Evolutionary conservation across 768 basidiomycete genomes (phyloP).

Genomic region (Termitomyces sp.): DNA sequence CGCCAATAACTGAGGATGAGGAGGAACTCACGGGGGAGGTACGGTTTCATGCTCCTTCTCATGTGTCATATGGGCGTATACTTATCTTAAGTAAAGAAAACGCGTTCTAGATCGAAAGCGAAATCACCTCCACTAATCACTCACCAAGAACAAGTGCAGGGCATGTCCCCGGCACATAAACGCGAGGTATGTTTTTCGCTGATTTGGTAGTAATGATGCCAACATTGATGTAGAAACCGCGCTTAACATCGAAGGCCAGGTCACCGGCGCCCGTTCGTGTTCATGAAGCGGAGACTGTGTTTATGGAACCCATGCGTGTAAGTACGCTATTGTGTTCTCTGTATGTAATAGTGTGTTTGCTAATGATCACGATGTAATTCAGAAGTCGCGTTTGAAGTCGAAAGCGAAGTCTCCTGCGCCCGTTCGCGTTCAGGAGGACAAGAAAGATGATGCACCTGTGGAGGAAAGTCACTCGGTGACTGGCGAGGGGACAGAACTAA

Average conservation of each 20-base stretch:
- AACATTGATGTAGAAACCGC: background rate
- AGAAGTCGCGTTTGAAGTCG: background rate
- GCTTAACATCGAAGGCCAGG: background rate
- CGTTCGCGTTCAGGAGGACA: background rate
- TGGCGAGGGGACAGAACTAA: background rate
- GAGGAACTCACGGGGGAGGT: background rate
- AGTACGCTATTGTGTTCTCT: background rate
- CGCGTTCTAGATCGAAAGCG: background rate
- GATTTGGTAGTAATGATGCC: background rate
- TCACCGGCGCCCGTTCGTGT: background rate
- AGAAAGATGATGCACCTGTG: background rate
- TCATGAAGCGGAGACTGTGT: background rate
- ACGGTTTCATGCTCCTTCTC: background rate
- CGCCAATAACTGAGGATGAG: background rate
- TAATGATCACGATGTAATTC: background rate
- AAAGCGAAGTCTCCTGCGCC: background rate
- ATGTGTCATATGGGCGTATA: background rate
- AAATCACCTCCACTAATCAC: background rate
- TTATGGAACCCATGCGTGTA: background rate
- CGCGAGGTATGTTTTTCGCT: background rate
- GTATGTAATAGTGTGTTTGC: background rate
- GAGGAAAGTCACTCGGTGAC: background rate
- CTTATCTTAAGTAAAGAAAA: background rate
- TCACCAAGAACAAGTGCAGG: background rate
- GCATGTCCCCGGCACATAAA: no score